Conservation (phyloP, 2,329 filamentous ascomycete genomes). For the Colletotrichum cereale region DNA sequence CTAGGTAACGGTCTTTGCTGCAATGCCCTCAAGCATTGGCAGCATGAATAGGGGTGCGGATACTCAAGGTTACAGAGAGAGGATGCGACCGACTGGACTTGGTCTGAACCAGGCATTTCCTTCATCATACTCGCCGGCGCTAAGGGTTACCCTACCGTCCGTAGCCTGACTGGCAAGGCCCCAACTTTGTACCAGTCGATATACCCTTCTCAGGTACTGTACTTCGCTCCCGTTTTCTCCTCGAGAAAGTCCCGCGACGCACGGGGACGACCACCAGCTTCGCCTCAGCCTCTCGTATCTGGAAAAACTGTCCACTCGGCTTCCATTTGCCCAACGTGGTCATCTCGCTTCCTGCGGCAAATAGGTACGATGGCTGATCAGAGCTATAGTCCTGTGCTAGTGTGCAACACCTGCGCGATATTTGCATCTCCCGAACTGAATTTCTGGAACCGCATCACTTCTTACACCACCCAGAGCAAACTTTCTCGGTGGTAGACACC, state of each 20-base stretch:
- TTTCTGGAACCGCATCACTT: conserved; percentile 14
- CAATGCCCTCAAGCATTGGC: conserved; percentile 24
- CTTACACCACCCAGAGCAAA: conserved; percentile 7
- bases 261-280: conserved; percentile 5
- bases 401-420: not conserved
- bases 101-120: conserved; percentile 28
- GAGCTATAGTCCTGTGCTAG: conserved; percentile 3
- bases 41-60: conserved; percentile 21
- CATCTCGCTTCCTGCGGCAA: conserved; percentile 14
- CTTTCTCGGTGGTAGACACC: conserved; percentile 8
- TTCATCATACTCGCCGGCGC: conserved; percentile 26
- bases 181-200: not conserved
- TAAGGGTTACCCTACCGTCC: conserved; percentile 30
- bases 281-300: not conserved
- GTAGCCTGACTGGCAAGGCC: not conserved
- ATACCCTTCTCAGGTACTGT: not conserved
- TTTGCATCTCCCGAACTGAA: conserved; percentile 6
- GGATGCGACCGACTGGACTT: conserved; percentile 17
- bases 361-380: conserved; percentile 16
- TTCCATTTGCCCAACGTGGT: not conserved
- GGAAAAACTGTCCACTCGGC: conserved; percentile 8
- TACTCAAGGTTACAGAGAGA: conserved; percentile 14
- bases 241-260: not conserved
- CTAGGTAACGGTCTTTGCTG: conserved; percentile 12
- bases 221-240: not conserved